A percentile compares a stretch with the other conserved stretches of the same genome.
phyloP scores from a whole-genome alignment of 495 filamentous ascomycete species.

The Aspergillus sclerotioniger region DNA sequence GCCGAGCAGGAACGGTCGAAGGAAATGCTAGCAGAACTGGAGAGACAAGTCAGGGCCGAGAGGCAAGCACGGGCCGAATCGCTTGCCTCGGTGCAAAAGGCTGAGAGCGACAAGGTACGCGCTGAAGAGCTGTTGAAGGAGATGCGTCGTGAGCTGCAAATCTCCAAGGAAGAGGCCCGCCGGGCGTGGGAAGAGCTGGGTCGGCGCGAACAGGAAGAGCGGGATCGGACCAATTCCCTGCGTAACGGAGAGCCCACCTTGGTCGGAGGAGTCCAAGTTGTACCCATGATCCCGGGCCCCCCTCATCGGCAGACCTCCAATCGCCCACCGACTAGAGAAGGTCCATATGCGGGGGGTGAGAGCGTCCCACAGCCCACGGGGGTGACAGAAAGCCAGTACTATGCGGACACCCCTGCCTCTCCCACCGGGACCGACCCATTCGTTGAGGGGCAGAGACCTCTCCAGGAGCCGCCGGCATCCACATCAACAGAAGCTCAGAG shows the following conservation, averaged over 20 bases:
- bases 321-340: constrained; percentile 49
- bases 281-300: constrained; percentile 82
- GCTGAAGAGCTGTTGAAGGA: constrained; percentile 75
- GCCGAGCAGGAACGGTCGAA: constrained; percentile 80
- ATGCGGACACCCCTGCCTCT: constrained; percentile 44
- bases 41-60: constrained; percentile 70
- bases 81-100: constrained; percentile 57
- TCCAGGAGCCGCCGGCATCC: constrained; percentile 24
- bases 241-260: constrained; percentile 84
- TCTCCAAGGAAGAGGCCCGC: constrained; percentile 93
- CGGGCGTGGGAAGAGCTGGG: constrained; percentile 97
- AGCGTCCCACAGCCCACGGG: constrained; percentile 23
- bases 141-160: constrained; percentile 85
- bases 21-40: constrained; percentile 79
- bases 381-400: constrained; percentile 37
- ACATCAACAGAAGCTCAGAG: constrained; percentile 25
- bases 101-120: constrained; percentile 64
- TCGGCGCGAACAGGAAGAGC: constrained; percentile 87
- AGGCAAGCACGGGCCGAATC: constrained; percentile 65
- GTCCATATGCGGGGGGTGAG: constrained; percentile 36
- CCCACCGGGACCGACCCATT: constrained; percentile 63
- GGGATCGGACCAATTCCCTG: constrained; percentile 83
- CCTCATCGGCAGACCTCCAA: constrained; percentile 62
- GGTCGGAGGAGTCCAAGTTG: constrained; percentile 93
- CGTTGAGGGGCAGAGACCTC: constrained; percentile 32